These are phyloP conservation scores for Mortierella sp. DNA, from an alignment of 371 early-diverging fungal species.

Conservation along the genomic window DNA sequence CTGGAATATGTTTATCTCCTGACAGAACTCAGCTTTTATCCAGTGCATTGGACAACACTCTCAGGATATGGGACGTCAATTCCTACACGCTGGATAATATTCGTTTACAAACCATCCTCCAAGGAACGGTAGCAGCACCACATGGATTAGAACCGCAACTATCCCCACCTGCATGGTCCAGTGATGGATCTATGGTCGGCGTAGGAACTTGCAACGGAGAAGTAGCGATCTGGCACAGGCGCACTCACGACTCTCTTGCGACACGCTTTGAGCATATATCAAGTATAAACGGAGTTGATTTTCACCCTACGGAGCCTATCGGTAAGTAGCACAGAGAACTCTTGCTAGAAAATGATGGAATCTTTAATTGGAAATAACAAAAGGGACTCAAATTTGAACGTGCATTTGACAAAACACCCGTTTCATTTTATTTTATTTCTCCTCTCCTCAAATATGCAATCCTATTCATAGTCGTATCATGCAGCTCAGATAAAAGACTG, in stretches of 20 bases:
- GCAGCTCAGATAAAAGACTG: constrained; percentile 88
- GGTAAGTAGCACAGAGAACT: constrained; percentile 49
- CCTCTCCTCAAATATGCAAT: not conserved
- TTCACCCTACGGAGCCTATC: constrained; percentile 91
- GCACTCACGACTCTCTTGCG: constrained; percentile 84
- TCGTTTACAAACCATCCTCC: constrained; percentile 74
- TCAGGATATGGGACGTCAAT: constrained; percentile 93
- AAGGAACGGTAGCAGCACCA: constrained; percentile 78
- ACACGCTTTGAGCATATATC: constrained; percentile 98
- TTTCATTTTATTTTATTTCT: not conserved
- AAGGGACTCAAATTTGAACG: too few species aligned
- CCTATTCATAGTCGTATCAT: constrained; percentile 72
- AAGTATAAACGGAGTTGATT: constrained; percentile 96
- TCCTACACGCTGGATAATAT: constrained; percentile 79
- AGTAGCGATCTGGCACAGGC: constrained; percentile 94
- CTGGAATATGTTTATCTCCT: constrained; percentile 86
- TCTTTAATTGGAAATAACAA: too few species aligned
- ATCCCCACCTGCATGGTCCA: constrained; percentile 89
- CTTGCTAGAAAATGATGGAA: too few species aligned
- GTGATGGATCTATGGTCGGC: constrained; percentile 90
- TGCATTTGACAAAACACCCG: too few species aligned
- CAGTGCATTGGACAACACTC: constrained; percentile 93
- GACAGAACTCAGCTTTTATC: constrained; percentile 85
- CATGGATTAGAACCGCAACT: constrained; percentile 95
- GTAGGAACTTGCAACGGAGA: constrained; percentile 94